phyloP scores from a whole-genome alignment of 2,329 filamentous ascomycete species.

The Rachicladosporium sp. region DNA sequence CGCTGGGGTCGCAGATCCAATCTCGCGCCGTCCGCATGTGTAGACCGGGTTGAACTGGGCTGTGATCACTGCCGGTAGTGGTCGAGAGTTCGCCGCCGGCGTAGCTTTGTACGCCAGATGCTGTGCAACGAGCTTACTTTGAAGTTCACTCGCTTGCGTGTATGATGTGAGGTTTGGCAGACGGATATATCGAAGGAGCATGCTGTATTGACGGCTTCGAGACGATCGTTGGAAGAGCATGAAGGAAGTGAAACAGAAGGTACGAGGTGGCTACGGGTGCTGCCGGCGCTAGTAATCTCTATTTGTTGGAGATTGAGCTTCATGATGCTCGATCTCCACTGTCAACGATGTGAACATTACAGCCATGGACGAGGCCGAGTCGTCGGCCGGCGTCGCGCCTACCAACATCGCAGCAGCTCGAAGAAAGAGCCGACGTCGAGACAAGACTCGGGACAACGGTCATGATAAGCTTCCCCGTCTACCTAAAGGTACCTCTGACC shows the following conservation, averaged over 20 bases:
- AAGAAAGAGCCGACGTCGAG: no score
- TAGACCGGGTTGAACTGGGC: constrained; percentile 76
- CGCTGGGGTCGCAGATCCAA: constrained; percentile 32
- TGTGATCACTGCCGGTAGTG: constrained; percentile 58
- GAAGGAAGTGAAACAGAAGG: no score
- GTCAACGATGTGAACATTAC: no score
- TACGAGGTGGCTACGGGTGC: no score
- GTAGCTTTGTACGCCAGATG: constrained; percentile 51
- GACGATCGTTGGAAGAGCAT: no score
- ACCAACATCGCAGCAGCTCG: no score
- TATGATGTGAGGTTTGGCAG: constrained; percentile 44
- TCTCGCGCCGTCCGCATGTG: constrained; percentile 77
- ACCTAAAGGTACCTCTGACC: constrained; percentile 10
- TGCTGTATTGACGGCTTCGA: constrained; percentile 11
- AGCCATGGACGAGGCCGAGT: no score
- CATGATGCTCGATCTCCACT: no score
- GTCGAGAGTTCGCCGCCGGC: constrained; percentile 18
- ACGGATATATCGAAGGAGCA: constrained; percentile 50
- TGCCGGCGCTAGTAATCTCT: no score
- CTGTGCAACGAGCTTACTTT: constrained; percentile 42
- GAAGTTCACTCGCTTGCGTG: constrained; percentile 40
- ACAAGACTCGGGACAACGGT: no score
- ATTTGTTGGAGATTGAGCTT: no score
- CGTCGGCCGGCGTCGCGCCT: no score
- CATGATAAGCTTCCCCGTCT: constrained; percentile 11